phyloP scores from a whole-genome alignment of 1,139 yeast genomes.

The Keqinozyma sinolaborantium region DNA sequence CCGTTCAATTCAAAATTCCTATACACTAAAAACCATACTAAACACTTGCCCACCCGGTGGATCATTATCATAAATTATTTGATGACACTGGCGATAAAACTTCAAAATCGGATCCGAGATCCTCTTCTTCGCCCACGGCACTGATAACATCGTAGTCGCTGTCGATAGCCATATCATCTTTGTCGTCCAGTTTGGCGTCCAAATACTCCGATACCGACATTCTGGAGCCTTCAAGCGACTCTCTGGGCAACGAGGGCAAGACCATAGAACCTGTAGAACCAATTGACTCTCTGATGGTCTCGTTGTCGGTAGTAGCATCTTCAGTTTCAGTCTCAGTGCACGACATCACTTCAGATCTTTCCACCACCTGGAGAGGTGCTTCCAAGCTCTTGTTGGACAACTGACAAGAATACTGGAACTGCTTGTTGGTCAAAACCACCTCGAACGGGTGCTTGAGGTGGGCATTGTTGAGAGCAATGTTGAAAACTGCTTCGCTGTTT shows the following conservation, averaged over 20 bases:
- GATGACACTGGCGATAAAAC: slow-evolving; percentile 26
- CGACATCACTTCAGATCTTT: neutral
- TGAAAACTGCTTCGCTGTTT: slow-evolving; percentile 30
- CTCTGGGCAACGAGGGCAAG: slow-evolving; percentile 34
- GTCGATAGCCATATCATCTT: slow-evolving; percentile 12
- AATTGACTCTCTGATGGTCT: slow-evolving; percentile 3
- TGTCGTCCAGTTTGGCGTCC: slow-evolving; percentile 17
- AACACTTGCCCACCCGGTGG: neutral
- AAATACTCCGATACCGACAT: slow-evolving; percentile 17
- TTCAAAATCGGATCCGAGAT: slow-evolving; percentile 35
- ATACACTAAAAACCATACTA: neutral
- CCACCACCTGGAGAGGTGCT: slow-evolving; percentile 13
- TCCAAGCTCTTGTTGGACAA: slow-evolving; percentile 24
- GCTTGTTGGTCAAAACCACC: slow-evolving; percentile 21
- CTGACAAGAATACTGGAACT: slow-evolving; percentile 19
- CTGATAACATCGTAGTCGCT: slow-evolving; percentile 34
- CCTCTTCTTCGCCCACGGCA: slow-evolving; percentile 21
- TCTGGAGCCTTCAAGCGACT: slow-evolving; percentile 12
- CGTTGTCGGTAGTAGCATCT: neutral
- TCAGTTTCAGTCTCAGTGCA: slow-evolving; percentile 4
- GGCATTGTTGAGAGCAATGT: slow-evolving; percentile 27
- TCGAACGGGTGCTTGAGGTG: slow-evolving; percentile 35
- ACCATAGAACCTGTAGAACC: slow-evolving; percentile 30
- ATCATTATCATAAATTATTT: slow-evolving; percentile 1
- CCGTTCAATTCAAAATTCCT: no score